Percentiles rank a stretch among this genome's conserved stretches.
Evolutionary conservation across 176 grass and related monocot species (phyloP).

Genomic region (Cenchrus fungigraminus): DNA sequence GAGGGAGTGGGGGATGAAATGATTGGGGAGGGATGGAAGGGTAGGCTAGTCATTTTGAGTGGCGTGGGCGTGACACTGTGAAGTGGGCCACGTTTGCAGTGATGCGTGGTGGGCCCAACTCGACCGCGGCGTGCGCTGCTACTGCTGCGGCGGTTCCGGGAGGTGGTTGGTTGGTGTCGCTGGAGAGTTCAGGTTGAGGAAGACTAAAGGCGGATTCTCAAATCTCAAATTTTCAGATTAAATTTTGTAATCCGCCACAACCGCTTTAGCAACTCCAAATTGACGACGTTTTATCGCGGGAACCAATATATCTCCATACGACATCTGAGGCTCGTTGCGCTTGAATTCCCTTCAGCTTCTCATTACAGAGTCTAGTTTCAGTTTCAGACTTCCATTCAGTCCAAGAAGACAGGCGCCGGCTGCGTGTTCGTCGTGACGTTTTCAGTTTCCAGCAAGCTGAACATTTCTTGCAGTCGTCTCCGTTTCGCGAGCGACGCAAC

Average conservation of each 20-base stretch:
- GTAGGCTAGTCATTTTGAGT: too few species aligned
- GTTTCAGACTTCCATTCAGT: neutral
- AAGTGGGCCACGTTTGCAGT: neutral
- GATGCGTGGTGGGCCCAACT: neutral
- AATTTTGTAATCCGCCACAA: neutral
- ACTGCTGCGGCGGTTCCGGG: neutral
- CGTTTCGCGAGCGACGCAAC: neutral
- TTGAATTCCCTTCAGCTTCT: too few species aligned
- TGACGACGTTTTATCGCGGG: neutral
- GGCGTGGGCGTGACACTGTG: neutral
- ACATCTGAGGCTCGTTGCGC: neutral
- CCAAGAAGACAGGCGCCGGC: neutral
- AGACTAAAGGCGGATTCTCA: too few species aligned
- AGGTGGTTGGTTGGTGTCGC: too few species aligned
- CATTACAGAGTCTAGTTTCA: neutral
- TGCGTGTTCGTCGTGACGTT: neutral
- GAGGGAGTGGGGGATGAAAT: too few species aligned
- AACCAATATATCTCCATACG: neutral
- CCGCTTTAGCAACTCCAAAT: neutral
- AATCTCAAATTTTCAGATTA: too few species aligned
- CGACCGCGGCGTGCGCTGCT: neutral
- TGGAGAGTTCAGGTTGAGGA: too few species aligned
- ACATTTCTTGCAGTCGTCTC: neutral
- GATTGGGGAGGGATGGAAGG: neutral
- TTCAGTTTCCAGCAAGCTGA: neutral